These are phyloP conservation scores for Alisma plantagoaquatica DNA, from an alignment of 106 monocot genomes.

Conservation along the genomic window DNA sequence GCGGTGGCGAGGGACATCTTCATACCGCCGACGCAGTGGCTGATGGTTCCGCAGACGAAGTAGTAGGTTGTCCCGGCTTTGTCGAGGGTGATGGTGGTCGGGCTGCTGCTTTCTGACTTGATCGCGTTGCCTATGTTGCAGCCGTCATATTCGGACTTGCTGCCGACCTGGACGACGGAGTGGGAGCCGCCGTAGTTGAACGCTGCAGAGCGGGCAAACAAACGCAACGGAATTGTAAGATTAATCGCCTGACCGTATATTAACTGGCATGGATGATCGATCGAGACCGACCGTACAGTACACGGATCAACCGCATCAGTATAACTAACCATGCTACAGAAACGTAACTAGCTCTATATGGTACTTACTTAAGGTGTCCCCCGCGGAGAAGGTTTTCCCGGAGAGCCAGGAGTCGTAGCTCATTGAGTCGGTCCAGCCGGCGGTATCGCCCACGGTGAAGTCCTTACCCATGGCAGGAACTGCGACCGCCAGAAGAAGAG, in stretches of 20 bases:
- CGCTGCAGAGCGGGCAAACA: background rate
- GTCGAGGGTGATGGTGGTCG: background rate
- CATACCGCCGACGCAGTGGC: background rate
- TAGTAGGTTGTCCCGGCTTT: background rate
- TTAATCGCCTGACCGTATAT: background rate
- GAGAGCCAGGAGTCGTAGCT: background rate
- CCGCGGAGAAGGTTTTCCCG: background rate
- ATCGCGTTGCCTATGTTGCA: background rate
- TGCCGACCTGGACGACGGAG: background rate
- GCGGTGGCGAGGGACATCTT: background rate
- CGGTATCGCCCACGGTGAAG: background rate
- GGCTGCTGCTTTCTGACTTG: background rate
- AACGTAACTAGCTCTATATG: too few relatives aligned
- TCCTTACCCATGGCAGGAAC: too few relatives aligned
- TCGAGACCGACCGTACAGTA: background rate
- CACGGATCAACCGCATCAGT: too few relatives aligned
- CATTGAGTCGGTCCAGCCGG: background rate
- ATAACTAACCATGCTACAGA: too few relatives aligned
- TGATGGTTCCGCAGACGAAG: background rate
- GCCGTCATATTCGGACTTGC: background rate
- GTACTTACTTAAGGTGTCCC: background rate
- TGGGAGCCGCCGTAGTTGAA: background rate
- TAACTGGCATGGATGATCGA: too few relatives aligned
- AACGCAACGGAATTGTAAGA: background rate
- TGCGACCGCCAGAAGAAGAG: too few relatives aligned